These are phyloP conservation scores for Xylariaceae sp. DNA, from an alignment of 2,329 filamentous ascomycete genomes.

Conservation along the genomic window DNA sequence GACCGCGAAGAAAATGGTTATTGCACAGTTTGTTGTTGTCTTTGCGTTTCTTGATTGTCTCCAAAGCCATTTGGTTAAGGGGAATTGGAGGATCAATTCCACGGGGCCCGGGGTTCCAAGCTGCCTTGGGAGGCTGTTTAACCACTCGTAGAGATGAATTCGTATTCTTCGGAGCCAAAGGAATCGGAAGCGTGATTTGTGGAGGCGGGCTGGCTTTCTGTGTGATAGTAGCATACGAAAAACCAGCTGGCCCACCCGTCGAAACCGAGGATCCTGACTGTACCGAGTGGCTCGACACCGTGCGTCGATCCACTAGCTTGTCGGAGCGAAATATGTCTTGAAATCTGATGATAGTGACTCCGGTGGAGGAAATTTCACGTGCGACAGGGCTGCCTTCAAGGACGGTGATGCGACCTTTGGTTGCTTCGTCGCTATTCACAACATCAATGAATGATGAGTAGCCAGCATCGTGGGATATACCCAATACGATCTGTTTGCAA, in stretches of 20 bases:
- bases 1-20: conserved; percentile 56
- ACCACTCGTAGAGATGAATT: conserved; percentile 19
- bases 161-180: conserved; percentile 34
- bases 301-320: conserved; percentile 42
- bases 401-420: conserved; percentile 45
- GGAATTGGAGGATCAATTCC: conserved; percentile 52
- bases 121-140: conserved; percentile 30
- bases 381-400: conserved; percentile 51
- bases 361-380: conserved; percentile 46
- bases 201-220: conserved; percentile 42
- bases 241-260: conserved; percentile 12
- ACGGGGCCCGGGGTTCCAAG: conserved; percentile 52
- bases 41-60: conserved; percentile 53
- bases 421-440: conserved; percentile 43
- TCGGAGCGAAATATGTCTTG: conserved; percentile 51
- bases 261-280: conserved; percentile 21
- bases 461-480: conserved; percentile 57
- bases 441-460: conserved; percentile 59
- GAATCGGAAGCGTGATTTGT: conserved; percentile 36
- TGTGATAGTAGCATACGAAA: conserved; percentile 41
- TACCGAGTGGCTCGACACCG: conserved; percentile 17
- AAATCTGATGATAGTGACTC: conserved; percentile 44
- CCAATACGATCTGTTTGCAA: conserved; percentile 59
- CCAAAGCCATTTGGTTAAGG: conserved; percentile 44
- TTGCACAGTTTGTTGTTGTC: conserved; percentile 58